phyloP scores from a whole-genome alignment of 2,329 filamentous ascomycete species.

The Fusarium staphyleae region DNA sequence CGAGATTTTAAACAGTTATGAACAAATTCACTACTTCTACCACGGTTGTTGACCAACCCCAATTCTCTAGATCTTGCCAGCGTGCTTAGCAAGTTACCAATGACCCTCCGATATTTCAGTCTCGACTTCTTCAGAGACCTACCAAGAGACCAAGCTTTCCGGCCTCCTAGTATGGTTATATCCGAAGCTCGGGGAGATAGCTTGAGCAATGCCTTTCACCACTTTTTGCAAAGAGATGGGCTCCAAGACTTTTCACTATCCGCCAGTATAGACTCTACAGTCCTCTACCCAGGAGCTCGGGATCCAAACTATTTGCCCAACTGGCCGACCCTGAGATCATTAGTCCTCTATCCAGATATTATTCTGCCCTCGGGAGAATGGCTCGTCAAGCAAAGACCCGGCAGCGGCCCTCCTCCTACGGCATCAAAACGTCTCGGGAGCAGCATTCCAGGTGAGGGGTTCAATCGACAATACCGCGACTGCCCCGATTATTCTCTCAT shows the following conservation, averaged over 20 bases:
- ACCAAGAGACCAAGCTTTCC: conserved; percentile 2
- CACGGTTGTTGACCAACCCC: too few relatives aligned
- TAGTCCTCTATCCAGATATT: background rate
- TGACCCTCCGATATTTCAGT: background rate
- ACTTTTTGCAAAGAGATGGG: background rate
- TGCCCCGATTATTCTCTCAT: background rate
- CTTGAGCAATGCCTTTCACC: background rate
- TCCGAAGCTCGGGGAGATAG: background rate
- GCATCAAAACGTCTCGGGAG: background rate
- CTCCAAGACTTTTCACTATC: background rate
- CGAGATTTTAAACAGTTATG: too few relatives aligned
- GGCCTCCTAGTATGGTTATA: background rate
- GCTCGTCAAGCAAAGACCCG: background rate
- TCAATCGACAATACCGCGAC: background rate
- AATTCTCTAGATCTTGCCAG: background rate
- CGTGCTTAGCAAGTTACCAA: background rate
- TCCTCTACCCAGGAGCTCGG: background rate
- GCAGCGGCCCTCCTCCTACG: background rate
- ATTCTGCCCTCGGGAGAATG: conserved; percentile 7
- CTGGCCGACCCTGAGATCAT: background rate
- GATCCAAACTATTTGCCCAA: background rate
- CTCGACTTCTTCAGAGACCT: background rate
- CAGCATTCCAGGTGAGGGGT: background rate
- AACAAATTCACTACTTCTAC: too few relatives aligned
- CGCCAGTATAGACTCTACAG: background rate